These are phyloP conservation scores for Neopestalotiopsis clavispora DNA, from an alignment of 2,329 filamentous ascomycete species.

Conservation along the genomic window DNA sequence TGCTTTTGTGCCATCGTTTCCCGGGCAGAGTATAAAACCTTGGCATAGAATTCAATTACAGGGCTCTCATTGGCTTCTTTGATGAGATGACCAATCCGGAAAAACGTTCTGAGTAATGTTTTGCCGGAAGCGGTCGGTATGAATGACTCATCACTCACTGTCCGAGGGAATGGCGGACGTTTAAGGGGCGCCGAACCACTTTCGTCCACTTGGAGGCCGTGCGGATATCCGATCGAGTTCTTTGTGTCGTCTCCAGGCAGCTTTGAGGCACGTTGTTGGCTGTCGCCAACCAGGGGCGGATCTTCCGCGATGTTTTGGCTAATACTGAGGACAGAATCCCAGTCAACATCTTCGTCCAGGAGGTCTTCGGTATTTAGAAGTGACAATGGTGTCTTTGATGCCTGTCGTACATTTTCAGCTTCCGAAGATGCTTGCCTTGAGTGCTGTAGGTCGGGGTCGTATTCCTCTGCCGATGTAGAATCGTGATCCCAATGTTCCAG, in stretches of 20 bases:
- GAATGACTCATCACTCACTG: constrained; percentile 55
- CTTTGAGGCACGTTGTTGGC: not conserved
- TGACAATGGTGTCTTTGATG: not conserved
- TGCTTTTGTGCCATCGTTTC: constrained; percentile 57
- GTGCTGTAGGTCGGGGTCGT: constrained; percentile 40
- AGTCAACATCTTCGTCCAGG: constrained; percentile 46
- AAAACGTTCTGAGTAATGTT: constrained; percentile 61
- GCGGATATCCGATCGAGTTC: not conserved
- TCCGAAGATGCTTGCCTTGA: constrained; percentile 30
- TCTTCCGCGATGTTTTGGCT: constrained; percentile 21
- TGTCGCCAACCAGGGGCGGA: constrained; percentile 16
- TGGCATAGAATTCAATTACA: constrained; percentile 67
- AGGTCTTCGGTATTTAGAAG: constrained; percentile 29
- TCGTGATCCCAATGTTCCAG: constrained; percentile 35
- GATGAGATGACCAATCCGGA: constrained; percentile 66
- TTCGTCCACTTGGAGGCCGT: not conserved
- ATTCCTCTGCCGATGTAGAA: constrained; percentile 40
- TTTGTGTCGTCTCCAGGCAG: too few species aligned
- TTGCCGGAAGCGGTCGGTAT: constrained; percentile 56
- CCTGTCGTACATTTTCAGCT: not conserved
- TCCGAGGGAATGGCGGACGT: constrained; percentile 54
- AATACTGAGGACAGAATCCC: constrained; percentile 38
- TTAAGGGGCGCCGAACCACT: constrained; percentile 47
- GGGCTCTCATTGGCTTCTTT: constrained; percentile 48
- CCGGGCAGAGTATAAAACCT: constrained; percentile 61